phyloP scores from a whole-genome alignment of 768 basidiomycete genomes.

The Rossbeevera mucosa region DNA sequence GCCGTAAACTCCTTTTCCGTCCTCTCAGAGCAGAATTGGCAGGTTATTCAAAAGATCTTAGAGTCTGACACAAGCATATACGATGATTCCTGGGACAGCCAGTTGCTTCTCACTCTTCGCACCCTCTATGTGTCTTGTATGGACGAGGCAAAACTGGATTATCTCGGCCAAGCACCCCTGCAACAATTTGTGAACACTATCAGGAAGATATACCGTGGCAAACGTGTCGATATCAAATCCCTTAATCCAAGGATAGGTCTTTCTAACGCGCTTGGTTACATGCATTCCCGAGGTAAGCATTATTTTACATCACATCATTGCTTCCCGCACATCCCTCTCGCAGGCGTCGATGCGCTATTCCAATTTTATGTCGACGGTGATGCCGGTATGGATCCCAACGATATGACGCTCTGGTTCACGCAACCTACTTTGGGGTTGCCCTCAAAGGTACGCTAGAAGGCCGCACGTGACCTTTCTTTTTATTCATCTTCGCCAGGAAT shows the following conservation, averaged over 20 bases:
- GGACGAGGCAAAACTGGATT: slow-evolving; percentile 72
- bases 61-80: slow-evolving; percentile 40
- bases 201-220: slow-evolving; percentile 53
- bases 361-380: slow-evolving; percentile 87
- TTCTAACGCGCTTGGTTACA: slow-evolving; percentile 77
- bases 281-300: slow-evolving; percentile 76
- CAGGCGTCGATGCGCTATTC: slow-evolving; percentile 77
- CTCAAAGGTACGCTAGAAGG: slow-evolving; percentile 55
- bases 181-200: slow-evolving; percentile 61
- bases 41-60: slow-evolving; percentile 69
- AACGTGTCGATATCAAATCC: slow-evolving; percentile 37
- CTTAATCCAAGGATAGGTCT: slow-evolving; percentile 48
- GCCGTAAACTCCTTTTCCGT: slow-evolving; percentile 67
- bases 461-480: not conserved
- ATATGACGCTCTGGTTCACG: slow-evolving; percentile 81
- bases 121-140: slow-evolving; percentile 78
- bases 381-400: slow-evolving; percentile 77
- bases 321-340: not conserved
- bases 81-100: slow-evolving; percentile 44
- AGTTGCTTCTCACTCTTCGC: slow-evolving; percentile 60
- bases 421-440: slow-evolving; percentile 81
- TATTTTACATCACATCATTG: not conserved
- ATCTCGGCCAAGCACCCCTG: slow-evolving; percentile 68
- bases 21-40: slow-evolving; percentile 71
- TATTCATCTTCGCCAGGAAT: slow-evolving; percentile 52